Evolutionary conservation across 2,329 filamentous ascomycete species (phyloP).

Genomic region (Aspergillus jensenii): DNA sequence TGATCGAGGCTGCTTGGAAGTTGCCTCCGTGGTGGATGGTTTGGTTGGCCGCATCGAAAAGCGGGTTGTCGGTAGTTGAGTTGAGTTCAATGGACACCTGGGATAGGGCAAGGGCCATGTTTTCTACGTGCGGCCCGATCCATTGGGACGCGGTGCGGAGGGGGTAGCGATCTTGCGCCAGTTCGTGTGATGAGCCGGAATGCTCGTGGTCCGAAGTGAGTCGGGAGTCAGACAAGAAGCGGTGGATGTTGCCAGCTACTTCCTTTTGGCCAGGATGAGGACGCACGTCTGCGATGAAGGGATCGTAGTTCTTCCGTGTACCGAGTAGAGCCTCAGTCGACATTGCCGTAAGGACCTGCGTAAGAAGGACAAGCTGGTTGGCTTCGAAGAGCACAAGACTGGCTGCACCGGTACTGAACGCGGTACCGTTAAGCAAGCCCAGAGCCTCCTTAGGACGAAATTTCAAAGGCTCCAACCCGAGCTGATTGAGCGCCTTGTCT

Average conservation of each 20-base stretch:
- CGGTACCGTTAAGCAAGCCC: conserved; percentile 53
- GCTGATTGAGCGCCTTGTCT: conserved; percentile 31
- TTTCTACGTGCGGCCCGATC: conserved; percentile 66
- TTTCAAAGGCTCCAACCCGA: conserved; percentile 31
- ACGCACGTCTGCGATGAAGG: conserved; percentile 58
- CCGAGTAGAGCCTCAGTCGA: conserved; percentile 59
- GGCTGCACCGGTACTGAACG: conserved; percentile 48
- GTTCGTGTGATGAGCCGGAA: conserved; percentile 20
- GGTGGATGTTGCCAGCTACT: conserved; percentile 54
- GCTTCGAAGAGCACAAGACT: conserved; percentile 53
- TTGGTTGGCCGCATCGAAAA: conserved; percentile 50
- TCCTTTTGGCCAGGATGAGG: conserved; percentile 64
- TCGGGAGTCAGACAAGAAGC: conserved; percentile 51
- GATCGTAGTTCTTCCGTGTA: conserved; percentile 56
- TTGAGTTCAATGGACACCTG: conserved; percentile 65
- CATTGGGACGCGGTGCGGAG: conserved; percentile 66
- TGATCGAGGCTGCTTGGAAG: conserved; percentile 64
- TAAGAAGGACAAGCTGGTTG: conserved; percentile 53
- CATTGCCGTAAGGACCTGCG: conserved; percentile 63
- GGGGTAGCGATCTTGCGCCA: conserved; percentile 65
- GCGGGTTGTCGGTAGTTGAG: conserved; percentile 66
- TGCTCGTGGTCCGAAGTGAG: conserved; percentile 4
- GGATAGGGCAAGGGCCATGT: conserved; percentile 56
- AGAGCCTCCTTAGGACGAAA: conserved; percentile 54
- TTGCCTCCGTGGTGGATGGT: conserved; percentile 63